Evolutionary conservation across 768 basidiomycete genomes (phyloP).

Genomic region (Mycena pura): DNA sequence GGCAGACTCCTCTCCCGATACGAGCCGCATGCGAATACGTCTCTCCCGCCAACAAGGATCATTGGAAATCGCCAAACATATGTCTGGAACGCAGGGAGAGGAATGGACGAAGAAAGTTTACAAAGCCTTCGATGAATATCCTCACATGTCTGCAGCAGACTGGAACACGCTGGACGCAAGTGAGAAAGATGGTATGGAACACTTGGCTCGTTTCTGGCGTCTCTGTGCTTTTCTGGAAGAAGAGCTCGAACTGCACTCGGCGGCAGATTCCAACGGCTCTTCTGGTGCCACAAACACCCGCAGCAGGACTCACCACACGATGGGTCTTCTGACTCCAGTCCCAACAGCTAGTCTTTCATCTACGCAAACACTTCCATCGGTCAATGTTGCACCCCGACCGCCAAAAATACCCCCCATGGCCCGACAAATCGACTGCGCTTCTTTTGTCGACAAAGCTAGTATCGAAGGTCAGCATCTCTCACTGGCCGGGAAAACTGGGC

Average conservation of each 20-base stretch:
- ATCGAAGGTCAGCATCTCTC: slow-evolving; percentile 21
- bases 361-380: slow-evolving; percentile 11
- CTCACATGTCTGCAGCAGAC: slow-evolving; percentile 31
- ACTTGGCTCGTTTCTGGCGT: slow-evolving; percentile 34
- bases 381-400: slow-evolving; percentile 17
- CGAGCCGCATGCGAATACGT: slow-evolving; percentile 43
- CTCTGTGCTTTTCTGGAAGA: slow-evolving; percentile 31
- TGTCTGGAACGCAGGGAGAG: slow-evolving; percentile 37
- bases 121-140: slow-evolving; percentile 26
- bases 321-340: neutral
- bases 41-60: slow-evolving; percentile 40
- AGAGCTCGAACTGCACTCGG: slow-evolving; percentile 10
- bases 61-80: slow-evolving; percentile 45
- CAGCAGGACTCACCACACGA: neutral
- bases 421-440: neutral
- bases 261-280: neutral
- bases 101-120: slow-evolving; percentile 49
- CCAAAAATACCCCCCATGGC: neutral
- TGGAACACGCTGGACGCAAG: slow-evolving; percentile 32
- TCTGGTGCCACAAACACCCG: neutral
- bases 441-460: slow-evolving; percentile 12
- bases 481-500: slow-evolving; percentile 12
- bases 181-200: slow-evolving; percentile 36
- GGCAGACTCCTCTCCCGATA: neutral
- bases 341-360: slow-evolving; percentile 19